Percentiles rank a stretch among this genome's conserved stretches.
These are phyloP conservation scores for Rhododendron molle DNA, from an alignment of 148 eudicot species.

Conservation along the genomic window DNA sequence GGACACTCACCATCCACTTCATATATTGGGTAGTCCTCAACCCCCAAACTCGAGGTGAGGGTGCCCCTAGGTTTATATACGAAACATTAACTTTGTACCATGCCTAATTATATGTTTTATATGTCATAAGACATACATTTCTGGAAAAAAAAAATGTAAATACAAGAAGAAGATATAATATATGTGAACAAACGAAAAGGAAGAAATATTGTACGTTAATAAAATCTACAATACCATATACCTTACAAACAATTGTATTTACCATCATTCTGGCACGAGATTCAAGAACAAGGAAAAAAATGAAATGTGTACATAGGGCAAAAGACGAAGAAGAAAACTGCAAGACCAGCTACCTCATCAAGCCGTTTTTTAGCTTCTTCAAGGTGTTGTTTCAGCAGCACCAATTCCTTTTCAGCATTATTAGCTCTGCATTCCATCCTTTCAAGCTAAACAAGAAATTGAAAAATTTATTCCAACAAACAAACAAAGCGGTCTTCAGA, in stretches of 20 bases:
- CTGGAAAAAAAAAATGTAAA: not conserved
- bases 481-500: not conserved
- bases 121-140: not conserved
- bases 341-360: slow-evolving; percentile 39
- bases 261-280: not conserved
- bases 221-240: not conserved
- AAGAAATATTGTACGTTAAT: not conserved
- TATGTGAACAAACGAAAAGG: not conserved
- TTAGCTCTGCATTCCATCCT: slow-evolving; percentile 68
- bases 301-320: not conserved
- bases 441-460: slow-evolving; percentile 56
- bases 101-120: not conserved
- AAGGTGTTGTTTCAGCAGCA: slow-evolving; percentile 52
- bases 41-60: not conserved
- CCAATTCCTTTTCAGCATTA: slow-evolving; percentile 71
- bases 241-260: not conserved
- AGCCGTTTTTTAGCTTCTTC: slow-evolving; percentile 50
- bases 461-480: slow-evolving; percentile 2
- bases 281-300: not conserved
- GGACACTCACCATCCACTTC: not conserved
- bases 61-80: not conserved
- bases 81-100: not conserved
- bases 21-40: not conserved
- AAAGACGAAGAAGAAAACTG: not conserved
- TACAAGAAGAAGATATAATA: not conserved